Conservation (phyloP, 176 grass and related monocot species). For the Saccharum spontaneum region DNA sequence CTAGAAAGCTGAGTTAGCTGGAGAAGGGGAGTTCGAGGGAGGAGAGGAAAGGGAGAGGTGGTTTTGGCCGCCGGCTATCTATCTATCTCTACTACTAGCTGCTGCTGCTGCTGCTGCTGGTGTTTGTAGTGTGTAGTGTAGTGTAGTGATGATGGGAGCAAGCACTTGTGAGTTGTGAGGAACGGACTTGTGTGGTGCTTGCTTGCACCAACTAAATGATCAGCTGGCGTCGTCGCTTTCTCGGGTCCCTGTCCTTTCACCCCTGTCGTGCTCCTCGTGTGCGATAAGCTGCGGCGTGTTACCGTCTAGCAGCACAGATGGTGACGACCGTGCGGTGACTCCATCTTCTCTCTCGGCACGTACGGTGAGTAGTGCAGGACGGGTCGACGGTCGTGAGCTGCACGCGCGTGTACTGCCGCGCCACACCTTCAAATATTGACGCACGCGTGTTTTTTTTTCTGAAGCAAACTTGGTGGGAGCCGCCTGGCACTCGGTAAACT, state of each 20-base stretch:
- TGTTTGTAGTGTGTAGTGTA: neutral
- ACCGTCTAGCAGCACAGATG: neutral
- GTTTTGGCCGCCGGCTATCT: neutral
- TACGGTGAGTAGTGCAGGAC: neutral
- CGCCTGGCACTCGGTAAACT: no score
- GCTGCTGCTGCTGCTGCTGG: neutral
- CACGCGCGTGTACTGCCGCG: neutral
- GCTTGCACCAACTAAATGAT: constrained; percentile 18
- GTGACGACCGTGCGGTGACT: neutral
- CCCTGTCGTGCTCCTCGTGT: constrained; percentile 20
- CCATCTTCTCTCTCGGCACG: no score
- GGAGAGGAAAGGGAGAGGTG: constrained; percentile 20
- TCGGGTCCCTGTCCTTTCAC: constrained; percentile 2
- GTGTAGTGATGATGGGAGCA: neutral
- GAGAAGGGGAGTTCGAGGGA: neutral
- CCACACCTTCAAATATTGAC: neutral
- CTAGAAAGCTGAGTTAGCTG: constrained; percentile 9
- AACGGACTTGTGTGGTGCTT: constrained; percentile 9
- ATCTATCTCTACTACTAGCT: neutral
- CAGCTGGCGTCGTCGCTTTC: constrained; percentile 1
- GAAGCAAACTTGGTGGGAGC: no score
- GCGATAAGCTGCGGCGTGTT: neutral
- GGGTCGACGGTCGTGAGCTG: neutral
- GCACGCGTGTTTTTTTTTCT: neutral
- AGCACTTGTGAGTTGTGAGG: neutral